Evolutionary conservation across 306 rosid genomes (phyloP), one percentile per base, ranked within the genome.

Genomic region (Vachellia collinsii): DNA sequence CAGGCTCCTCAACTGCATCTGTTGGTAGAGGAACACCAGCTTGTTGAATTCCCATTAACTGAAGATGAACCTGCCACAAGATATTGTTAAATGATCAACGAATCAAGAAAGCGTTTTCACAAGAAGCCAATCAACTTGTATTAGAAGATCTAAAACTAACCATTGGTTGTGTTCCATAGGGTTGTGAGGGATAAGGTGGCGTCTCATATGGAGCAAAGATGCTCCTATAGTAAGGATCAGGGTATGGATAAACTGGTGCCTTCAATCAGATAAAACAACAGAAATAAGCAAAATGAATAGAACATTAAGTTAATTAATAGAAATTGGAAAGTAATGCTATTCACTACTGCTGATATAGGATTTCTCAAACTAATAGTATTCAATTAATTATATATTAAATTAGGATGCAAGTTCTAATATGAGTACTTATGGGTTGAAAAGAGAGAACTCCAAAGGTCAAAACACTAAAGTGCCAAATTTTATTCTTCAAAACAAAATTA

Each of bases 181-280:
- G 90, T 48, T 91, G 97, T 5, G 56, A 11, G 75, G 97, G 90
- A 88, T 88, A 92, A 23, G 91, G 84, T 70, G 91, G 98, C 53
- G 92, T 77, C 34, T 94, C 97, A 87, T 89, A 91, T 16, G 98
- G 97, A 83, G 97, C 92, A 87, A 94, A 94, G 82, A 94, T 91
- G 89, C 95, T 94, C 91, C 98, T 85, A 79, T 90, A 92, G 85
- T 94, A 94, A 23, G 98, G 98, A 82, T 94, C 97, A 39, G 97
- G 94, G 86, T 92, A 94, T 5, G 98, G 98, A 78, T 92, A 94
- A 74, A 88, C 87, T 46, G 95, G 97, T 70, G 83, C 95, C 98
- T 94, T 86, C 88, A 91, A 78, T 77, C 42, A 59, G 51, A 88
- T 39, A 77, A 70, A 64, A 71, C 47, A 48, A 54, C 59, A 72